Evolutionary conservation across 306 rosid species (phyloP).

Genomic region (Citrullus mucosospermus): DNA sequence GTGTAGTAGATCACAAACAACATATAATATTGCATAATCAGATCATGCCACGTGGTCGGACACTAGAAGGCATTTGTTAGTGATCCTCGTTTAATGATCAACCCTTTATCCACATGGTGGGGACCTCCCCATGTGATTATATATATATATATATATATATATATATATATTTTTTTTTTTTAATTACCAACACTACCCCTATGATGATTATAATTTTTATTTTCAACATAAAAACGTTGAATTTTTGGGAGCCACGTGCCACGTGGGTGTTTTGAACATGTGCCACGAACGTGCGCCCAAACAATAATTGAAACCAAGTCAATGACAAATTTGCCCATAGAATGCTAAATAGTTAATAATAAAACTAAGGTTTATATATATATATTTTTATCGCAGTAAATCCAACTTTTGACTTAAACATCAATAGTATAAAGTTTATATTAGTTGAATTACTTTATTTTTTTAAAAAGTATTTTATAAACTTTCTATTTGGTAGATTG

Average conservation of each 20-base stretch:
- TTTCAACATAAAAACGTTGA: neutral
- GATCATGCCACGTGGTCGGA: constrained; percentile 6
- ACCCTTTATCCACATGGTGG: neutral
- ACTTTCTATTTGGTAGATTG: no score
- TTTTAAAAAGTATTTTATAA: no score
- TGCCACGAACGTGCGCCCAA: neutral
- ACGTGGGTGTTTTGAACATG: neutral
- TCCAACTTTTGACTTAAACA: no score
- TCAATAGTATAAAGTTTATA: no score
- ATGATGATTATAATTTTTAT: neutral
- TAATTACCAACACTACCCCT: neutral
- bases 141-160: no score
- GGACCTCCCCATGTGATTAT: constrained; percentile 6
- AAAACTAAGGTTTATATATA: no score
- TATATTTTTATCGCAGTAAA: no score
- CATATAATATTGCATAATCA: neutral
- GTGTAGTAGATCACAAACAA: neutral
- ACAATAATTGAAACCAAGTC: neutral
- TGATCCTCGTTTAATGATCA: neutral
- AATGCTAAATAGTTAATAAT: no score
- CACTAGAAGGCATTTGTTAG: neutral
- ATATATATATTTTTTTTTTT: neutral
- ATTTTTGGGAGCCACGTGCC: constrained; percentile 1
- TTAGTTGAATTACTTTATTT: no score
- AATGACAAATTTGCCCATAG: neutral